These are phyloP conservation scores for Scheffersomyces quercinus DNA, from an alignment of 1,139 yeast species.

Conservation along the genomic window DNA sequence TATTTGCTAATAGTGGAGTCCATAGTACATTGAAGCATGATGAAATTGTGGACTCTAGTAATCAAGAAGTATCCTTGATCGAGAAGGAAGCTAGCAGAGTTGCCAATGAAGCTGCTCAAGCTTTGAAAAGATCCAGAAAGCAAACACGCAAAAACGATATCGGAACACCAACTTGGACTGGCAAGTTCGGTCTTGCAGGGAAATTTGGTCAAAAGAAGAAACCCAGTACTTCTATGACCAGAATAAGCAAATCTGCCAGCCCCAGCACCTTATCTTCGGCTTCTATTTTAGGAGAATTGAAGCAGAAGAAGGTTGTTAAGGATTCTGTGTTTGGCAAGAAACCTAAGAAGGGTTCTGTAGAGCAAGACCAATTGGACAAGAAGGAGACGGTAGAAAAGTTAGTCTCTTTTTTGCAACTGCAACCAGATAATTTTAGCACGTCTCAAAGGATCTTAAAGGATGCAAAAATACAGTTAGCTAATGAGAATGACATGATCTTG, in stretches of 20 bases:
- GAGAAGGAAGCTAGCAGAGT: constrained; percentile 76
- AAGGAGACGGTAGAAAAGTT: constrained; percentile 38
- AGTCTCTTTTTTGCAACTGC: constrained; percentile 30
- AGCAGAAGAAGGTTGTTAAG: constrained; percentile 13
- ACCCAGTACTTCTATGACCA: not conserved
- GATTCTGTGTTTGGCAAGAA: constrained; percentile 11
- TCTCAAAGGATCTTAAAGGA: constrained; percentile 60
- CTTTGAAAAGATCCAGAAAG: constrained; percentile 66
- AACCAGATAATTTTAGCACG: constrained; percentile 46
- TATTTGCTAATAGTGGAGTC: constrained; percentile 72
- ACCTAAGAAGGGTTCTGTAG: constrained; percentile 17
- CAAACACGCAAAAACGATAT: constrained; percentile 62
- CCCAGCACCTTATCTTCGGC: constrained; percentile 20
- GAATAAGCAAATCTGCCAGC: constrained; percentile 1
- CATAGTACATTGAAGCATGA: constrained; percentile 82
- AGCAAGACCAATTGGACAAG: constrained; percentile 15
- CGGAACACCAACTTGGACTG: constrained; percentile 97
- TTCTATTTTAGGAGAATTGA: constrained; percentile 36
- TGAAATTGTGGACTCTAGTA: constrained; percentile 60
- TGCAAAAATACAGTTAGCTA: constrained; percentile 46
- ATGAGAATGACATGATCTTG: constrained; percentile 59
- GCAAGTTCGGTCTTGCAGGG: constrained; percentile 86
- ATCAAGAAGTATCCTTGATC: constrained; percentile 52
- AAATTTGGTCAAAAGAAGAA: constrained; percentile 30
- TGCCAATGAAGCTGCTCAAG: constrained; percentile 77